Evolutionary conservation across 345 rosid species (phyloP).

Genomic region (Citrus glauca): DNA sequence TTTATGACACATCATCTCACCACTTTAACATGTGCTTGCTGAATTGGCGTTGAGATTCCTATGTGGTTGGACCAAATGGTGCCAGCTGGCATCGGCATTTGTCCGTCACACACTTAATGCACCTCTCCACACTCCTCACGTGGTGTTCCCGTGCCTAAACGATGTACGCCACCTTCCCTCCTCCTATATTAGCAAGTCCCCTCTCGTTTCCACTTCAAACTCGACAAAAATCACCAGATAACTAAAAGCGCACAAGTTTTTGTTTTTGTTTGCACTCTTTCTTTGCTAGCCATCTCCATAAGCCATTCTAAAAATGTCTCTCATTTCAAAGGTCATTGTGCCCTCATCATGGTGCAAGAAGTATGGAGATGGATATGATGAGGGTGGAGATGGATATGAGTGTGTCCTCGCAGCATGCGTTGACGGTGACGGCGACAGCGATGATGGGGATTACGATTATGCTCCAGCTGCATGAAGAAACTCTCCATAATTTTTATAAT

Average conservation of each 20-base stretch:
- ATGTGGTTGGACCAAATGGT: background rate
- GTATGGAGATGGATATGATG: conserved; percentile 1
- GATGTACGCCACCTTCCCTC: conserved; percentile 1
- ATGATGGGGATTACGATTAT: conserved; percentile 7
- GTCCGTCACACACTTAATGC: conserved; percentile 4
- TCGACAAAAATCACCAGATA: background rate
- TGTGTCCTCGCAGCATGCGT: conserved; percentile 3
- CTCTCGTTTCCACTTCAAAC: background rate
- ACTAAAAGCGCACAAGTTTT: background rate
- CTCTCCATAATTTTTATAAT: background rate
- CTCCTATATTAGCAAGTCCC: background rate
- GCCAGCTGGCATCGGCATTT: conserved; percentile 1
- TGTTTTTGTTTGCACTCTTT: background rate
- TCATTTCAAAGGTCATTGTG: background rate
- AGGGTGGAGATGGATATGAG: no score
- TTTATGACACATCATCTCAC: background rate
- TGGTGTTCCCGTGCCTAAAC: conserved; percentile 16
- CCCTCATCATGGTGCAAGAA: background rate
- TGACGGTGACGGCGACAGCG: conserved; percentile 3
- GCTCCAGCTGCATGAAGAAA: conserved; percentile 26
- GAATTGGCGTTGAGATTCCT: background rate
- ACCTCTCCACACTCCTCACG: conserved; percentile 16
- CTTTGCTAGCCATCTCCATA: background rate
- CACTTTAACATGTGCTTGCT: background rate
- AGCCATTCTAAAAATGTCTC: background rate